Evolutionary conservation across 2,329 filamentous ascomycete genomes (phyloP), one percentile per base, ranked within the genome.

Genomic region (Arthroderma sp.): DNA sequence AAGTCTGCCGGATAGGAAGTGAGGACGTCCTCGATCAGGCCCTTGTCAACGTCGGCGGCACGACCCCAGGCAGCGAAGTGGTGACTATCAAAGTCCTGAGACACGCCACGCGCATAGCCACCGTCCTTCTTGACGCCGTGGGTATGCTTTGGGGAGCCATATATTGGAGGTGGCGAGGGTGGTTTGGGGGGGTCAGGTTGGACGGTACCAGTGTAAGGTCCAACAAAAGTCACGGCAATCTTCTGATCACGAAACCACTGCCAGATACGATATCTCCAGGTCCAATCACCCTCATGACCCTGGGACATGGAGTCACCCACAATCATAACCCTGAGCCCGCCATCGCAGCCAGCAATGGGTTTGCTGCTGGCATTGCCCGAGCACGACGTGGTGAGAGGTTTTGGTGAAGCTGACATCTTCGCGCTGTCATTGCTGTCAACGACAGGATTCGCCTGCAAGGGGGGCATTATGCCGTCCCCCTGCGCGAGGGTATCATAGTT

Each of bases 241-340:
- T 19, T 33, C 28, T 51, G 25, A 4, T 31, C 47, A 17, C 25
- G 47, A 13, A 51, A 51, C 47, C 47, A 51, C 47, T 51, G 47
- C 47, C 47, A 51, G 13, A 51, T 51, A 3, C 47, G 47, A 51
- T 51, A 51, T 51, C 47, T 23, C 47, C 47, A 51, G 15, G 47
- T 51, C 47, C 47, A 51, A n/a, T 51, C 47, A n/a, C 47, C 47
- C 28, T 51, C 47, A 31, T 33, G 47, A 25, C 47, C 47, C 28
- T 51, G 47, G n/a, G 47, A 31, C 15, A 51, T 51, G 28, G 47
- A 51, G 25, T 51, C 47, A 17, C 47, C 47, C 25, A 51, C 47
- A 11, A 51, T 31, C 15, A 51, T 35, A 4, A 51, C 15, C 9
- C 28, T 51, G 2, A 51, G n/a, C n/a, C n/a, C n/a, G n/a, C n/a